Evolutionary conservation across 768 basidiomycete species (phyloP).

Genomic region (Auricularia cornea): DNA sequence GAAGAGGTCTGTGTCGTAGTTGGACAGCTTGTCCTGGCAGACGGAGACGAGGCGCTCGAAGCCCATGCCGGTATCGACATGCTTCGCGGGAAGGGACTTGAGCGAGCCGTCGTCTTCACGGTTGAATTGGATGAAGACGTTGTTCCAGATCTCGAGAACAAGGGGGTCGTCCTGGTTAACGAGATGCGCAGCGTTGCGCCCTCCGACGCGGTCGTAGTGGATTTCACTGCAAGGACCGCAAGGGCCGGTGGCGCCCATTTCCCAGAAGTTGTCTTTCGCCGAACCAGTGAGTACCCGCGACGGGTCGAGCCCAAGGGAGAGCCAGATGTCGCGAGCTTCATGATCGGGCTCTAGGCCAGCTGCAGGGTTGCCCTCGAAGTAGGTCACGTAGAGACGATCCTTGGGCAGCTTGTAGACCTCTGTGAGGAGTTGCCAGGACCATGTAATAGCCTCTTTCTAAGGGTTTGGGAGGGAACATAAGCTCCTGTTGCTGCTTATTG

Average conservation of each 20-base stretch:
- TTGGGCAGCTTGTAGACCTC: constrained; percentile 79
- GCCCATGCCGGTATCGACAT: constrained; percentile 99
- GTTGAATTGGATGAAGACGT: constrained; percentile 99
- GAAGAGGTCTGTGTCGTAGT: constrained; percentile 98
- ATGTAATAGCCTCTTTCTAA: constrained; percentile 86
- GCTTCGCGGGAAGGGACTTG: constrained; percentile 75
- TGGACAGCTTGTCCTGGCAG: constrained; percentile 83
- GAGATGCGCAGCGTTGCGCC: constrained; percentile 84
- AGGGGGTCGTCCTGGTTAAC: constrained; percentile 97
- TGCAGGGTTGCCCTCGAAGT: constrained; percentile 91
- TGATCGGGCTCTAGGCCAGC: constrained; percentile 79
- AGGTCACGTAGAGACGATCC: constrained; percentile 92
- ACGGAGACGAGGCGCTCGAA: constrained; percentile 96
- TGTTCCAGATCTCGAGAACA: constrained; percentile 99
- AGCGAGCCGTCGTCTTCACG: constrained; percentile 84
- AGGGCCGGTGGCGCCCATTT: constrained; percentile 98
- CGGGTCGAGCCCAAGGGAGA: constrained; percentile 79
- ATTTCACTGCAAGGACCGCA: constrained; percentile 98
- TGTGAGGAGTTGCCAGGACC: constrained; percentile 94
- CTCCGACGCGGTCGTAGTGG: constrained; percentile 96
- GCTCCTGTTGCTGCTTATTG: not conserved
- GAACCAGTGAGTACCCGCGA: constrained; percentile 89
- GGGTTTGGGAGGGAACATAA: constrained; percentile 41
- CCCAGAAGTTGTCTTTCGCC: constrained; percentile 99
- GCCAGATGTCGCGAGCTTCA: constrained; percentile 83